Conservation (phyloP, 192 early-diverging fungal species). For the Umbelopsis sp. region DNA sequence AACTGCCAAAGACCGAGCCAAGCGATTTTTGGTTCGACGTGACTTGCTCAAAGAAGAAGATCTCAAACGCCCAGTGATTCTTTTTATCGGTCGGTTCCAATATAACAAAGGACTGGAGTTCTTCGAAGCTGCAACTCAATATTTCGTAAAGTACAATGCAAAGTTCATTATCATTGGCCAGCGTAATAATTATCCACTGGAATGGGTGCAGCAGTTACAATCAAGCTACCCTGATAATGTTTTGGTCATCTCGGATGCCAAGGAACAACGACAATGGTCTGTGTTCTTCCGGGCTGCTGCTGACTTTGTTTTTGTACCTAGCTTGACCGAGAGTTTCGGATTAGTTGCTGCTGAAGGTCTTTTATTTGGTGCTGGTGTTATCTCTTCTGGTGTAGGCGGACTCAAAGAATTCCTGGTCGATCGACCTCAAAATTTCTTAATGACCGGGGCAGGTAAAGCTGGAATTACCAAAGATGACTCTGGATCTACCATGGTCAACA, state of each 20-base stretch:
- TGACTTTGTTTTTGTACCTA: slow-evolving; percentile 55
- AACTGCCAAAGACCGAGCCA: slow-evolving; percentile 48
- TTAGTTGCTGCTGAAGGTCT: slow-evolving; percentile 59
- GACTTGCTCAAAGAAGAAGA: slow-evolving; percentile 41
- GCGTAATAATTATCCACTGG: slow-evolving; percentile 50
- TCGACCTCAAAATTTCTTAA: slow-evolving; percentile 24
- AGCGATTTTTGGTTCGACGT: slow-evolving; percentile 44
- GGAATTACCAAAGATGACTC: slow-evolving; percentile 14
- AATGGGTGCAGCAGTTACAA: slow-evolving; percentile 37
- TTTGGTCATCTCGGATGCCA: slow-evolving; percentile 35
- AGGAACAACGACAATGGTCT: slow-evolving; percentile 49
- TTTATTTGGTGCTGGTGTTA: slow-evolving; percentile 53
- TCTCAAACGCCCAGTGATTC: slow-evolving; percentile 40
- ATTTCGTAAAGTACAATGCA: slow-evolving; percentile 40
- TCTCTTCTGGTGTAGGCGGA: slow-evolving; percentile 54
- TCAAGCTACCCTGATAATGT: slow-evolving; percentile 42
- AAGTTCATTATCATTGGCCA: slow-evolving; percentile 59
- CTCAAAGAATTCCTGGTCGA: slow-evolving; percentile 55
- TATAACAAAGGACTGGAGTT: slow-evolving; percentile 59
- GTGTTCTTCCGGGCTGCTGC: slow-evolving; percentile 52
- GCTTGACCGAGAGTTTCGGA: slow-evolving; percentile 57
- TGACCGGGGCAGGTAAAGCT: background rate
- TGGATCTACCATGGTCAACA: slow-evolving; percentile 19
- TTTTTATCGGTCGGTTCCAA: slow-evolving; percentile 59
- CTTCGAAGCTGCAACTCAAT: slow-evolving; percentile 37